These are phyloP conservation scores for Achaetomium macrosporum DNA, from an alignment of 2,329 filamentous ascomycete species.

Conservation along the genomic window DNA sequence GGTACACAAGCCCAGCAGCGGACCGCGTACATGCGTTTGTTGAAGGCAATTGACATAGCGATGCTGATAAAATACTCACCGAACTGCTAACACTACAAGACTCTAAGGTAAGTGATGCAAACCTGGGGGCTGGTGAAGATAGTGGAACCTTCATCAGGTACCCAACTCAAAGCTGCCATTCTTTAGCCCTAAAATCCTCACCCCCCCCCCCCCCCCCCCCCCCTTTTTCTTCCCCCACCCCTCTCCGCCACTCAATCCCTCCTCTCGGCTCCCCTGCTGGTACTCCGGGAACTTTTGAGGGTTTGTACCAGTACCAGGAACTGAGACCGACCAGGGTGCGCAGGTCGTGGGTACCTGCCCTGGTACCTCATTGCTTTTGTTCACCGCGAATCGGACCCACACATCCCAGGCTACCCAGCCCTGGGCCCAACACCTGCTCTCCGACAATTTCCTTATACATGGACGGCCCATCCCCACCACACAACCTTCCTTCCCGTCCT, in stretches of 20 bases:
- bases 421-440: conserved; percentile 15
- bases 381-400: conserved; percentile 22
- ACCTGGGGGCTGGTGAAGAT: too few relatives aligned
- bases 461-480: conserved; percentile 25
- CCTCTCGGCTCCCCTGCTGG: conserved; percentile 17
- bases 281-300: conserved; percentile 20
- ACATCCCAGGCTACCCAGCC: conserved; percentile 20
- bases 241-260: conserved; percentile 12
- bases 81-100: too few relatives aligned
- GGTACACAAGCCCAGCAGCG: background rate
- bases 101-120: too few relatives aligned
- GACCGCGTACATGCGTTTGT: background rate
- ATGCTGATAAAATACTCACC: too few relatives aligned
- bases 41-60: too few relatives aligned
- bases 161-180: conserved; percentile 12
- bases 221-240: too few relatives aligned
- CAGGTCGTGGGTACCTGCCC: conserved; percentile 22
- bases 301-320: conserved; percentile 26
- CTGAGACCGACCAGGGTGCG: conserved; percentile 17
- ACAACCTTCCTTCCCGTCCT: conserved; percentile 20
- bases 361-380: conserved; percentile 21
- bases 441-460: conserved; percentile 25
- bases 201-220: too few relatives aligned
- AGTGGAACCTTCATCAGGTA: conserved; percentile 2
- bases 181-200: conserved; percentile 11